Percentiles rank a stretch among this genome's conserved stretches.
Evolutionary conservation across 2,329 filamentous ascomycete species (phyloP).

Genomic region (Trichoderma polysporum): DNA sequence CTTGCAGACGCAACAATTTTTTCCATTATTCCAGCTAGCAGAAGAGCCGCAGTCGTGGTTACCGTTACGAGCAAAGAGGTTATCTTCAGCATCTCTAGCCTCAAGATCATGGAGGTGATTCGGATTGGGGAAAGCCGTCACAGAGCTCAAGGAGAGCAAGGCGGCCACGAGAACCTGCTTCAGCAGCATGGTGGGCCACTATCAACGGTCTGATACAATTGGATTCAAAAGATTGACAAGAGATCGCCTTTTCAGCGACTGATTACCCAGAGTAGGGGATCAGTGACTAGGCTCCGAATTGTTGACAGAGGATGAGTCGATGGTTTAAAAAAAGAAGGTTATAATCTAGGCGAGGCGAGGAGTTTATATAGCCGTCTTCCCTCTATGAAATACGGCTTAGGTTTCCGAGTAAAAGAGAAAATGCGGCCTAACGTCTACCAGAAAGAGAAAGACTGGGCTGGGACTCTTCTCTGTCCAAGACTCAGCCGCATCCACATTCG

Average conservation of each 20-base stretch:
- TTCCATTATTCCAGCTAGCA: slow-evolving; percentile 12
- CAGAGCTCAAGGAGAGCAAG: slow-evolving; percentile 17
- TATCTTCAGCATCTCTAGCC: slow-evolving; percentile 11
- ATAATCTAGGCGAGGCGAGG: background rate
- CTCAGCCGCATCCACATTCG: slow-evolving; percentile 2
- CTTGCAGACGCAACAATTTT: slow-evolving; percentile 22
- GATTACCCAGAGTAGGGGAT: slow-evolving; percentile 1
- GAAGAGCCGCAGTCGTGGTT: slow-evolving; percentile 17
- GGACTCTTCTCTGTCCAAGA: background rate
- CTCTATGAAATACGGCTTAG: background rate
- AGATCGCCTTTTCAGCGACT: background rate
- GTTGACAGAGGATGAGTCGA: background rate
- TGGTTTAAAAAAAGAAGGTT: background rate
- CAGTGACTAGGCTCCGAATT: background rate
- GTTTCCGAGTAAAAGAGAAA: background rate
- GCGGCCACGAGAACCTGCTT: slow-evolving; percentile 16
- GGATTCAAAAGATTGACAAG: slow-evolving; percentile 3
- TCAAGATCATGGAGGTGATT: slow-evolving; percentile 13
- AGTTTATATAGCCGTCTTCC: slow-evolving; percentile 9
- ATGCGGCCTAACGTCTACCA: background rate
- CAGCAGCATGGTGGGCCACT: slow-evolving; percentile 16
- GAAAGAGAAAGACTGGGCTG: background rate
- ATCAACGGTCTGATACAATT: background rate
- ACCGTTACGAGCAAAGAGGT: background rate
- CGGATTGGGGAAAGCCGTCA: slow-evolving; percentile 19